Evolutionary conservation across 352 stramenopile species (phyloP).

Genomic region (Salisapilia sapeloensis): DNA sequence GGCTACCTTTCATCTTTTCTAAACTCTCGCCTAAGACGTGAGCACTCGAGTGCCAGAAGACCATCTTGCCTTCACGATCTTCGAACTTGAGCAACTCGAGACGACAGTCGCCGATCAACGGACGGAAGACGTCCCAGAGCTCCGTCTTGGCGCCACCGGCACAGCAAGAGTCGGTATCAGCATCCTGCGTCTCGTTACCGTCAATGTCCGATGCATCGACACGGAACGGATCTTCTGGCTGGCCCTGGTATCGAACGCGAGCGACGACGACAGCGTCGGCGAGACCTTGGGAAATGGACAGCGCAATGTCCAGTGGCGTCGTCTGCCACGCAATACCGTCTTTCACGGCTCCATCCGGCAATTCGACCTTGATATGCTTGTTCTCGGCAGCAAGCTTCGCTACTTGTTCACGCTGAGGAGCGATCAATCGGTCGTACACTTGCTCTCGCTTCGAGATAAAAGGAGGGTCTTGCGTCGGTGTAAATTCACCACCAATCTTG

Average conservation of each 20-base stretch:
- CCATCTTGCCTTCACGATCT: conserved; percentile 89
- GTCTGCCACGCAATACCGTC: conserved; percentile 87
- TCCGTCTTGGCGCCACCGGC: conserved; percentile 39
- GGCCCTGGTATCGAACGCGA: conserved; percentile 76
- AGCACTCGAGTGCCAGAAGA: conserved; percentile 96
- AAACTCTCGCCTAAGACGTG: conserved; percentile 96
- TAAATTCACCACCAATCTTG: conserved; percentile 78
- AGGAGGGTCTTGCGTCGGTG: conserved; percentile 56
- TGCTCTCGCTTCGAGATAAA: conserved; percentile 65
- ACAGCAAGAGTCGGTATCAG: conserved; percentile 34
- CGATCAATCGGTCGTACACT: conserved; percentile 81
- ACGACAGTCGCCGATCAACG: conserved; percentile 92
- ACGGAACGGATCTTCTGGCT: conserved; percentile 53
- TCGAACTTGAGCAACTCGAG: conserved; percentile 98
- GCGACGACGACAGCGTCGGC: conserved; percentile 88
- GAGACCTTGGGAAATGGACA: conserved; percentile 89
- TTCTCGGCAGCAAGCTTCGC: conserved; percentile 66
- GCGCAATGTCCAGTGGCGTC: conserved; percentile 93
- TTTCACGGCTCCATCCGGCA: conserved; percentile 92
- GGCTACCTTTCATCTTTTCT: conserved; percentile 91
- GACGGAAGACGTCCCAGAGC: conserved; percentile 95
- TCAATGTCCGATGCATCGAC: conserved; percentile 78
- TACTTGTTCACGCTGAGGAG: conserved; percentile 40
- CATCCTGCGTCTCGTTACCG: conserved; percentile 58
- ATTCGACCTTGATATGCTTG: conserved; percentile 89